These are phyloP conservation scores for Aspergillus cristatus DNA, from an alignment of 495 filamentous ascomycete species.

Conservation along the genomic window DNA sequence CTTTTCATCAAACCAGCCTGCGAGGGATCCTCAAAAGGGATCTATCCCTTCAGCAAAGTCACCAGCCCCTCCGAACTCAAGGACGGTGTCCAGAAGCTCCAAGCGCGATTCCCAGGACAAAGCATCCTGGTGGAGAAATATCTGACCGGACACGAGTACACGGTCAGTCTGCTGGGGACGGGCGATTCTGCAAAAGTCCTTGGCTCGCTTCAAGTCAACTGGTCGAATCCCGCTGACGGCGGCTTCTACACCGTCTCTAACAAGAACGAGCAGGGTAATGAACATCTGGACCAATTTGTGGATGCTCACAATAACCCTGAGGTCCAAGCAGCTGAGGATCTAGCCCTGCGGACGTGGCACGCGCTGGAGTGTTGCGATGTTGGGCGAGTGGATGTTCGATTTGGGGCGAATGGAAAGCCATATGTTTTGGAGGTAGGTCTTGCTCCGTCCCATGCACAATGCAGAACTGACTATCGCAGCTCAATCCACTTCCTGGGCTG, in stretches of 20 bases:
- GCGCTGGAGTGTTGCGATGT: slow-evolving; percentile 10
- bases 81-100: slow-evolving; percentile 3
- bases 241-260: background rate
- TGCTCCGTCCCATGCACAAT: background rate
- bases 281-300: background rate
- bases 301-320: slow-evolving; percentile 5
- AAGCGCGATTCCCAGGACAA: slow-evolving; percentile 7
- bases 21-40: slow-evolving; percentile 14
- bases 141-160: slow-evolving; percentile 16
- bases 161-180: slow-evolving; percentile 16
- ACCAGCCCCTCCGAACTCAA: slow-evolving; percentile 4
- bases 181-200: slow-evolving; percentile 4
- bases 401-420: slow-evolving; percentile 2
- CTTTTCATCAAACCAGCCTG: slow-evolving; percentile 13
- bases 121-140: slow-evolving; percentile 17
- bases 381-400: slow-evolving; percentile 15
- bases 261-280: slow-evolving; percentile 5
- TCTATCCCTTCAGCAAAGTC: slow-evolving; percentile 11
- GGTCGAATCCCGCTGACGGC: background rate
- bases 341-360: slow-evolving; percentile 10
- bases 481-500: slow-evolving; percentile 8
- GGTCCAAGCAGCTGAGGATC: slow-evolving; percentile 6
- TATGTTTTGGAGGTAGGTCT: slow-evolving; percentile 8
- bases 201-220: too few relatives aligned
- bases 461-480: background rate